phyloP scores from a whole-genome alignment of 352 stramenopile species.

The Phytopythium vexans region DNA sequence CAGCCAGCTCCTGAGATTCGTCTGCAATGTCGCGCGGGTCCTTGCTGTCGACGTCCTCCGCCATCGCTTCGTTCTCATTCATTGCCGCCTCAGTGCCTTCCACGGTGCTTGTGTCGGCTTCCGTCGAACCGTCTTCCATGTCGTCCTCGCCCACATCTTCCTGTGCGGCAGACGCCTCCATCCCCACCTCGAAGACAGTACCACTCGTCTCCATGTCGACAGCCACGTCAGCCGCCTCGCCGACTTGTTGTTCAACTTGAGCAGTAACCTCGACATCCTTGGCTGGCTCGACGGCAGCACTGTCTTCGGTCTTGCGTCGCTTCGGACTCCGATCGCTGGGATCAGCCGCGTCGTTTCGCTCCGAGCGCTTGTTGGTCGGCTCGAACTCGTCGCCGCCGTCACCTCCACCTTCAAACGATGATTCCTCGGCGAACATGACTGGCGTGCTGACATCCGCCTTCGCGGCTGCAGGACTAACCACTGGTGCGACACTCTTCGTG shows the following conservation, averaged over 20 bases:
- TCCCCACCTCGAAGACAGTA: background rate
- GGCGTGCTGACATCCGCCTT: slow-evolving; percentile 4
- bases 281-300: background rate
- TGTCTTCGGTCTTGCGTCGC: slow-evolving; percentile 23
- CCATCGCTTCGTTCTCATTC: background rate
- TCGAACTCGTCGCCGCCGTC: slow-evolving; percentile 1
- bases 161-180: background rate
- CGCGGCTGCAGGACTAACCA: background rate
- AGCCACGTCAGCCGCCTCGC: background rate
- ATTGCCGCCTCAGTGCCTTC: background rate
- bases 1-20: background rate
- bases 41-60: background rate
- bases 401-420: background rate
- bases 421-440: background rate
- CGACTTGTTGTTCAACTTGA: too few species aligned
- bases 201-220: background rate
- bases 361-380: slow-evolving; percentile 24
- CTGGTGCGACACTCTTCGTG: background rate
- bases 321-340: slow-evolving; percentile 14
- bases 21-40: background rate
- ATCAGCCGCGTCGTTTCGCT: slow-evolving; percentile 20
- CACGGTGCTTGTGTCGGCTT: background rate
- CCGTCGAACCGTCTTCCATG: background rate
- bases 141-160: slow-evolving; percentile 3
- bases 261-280: background rate